phyloP scores from a whole-genome alignment of 805 yeast genomes.

The Cyberlindnera lachancei region DNA sequence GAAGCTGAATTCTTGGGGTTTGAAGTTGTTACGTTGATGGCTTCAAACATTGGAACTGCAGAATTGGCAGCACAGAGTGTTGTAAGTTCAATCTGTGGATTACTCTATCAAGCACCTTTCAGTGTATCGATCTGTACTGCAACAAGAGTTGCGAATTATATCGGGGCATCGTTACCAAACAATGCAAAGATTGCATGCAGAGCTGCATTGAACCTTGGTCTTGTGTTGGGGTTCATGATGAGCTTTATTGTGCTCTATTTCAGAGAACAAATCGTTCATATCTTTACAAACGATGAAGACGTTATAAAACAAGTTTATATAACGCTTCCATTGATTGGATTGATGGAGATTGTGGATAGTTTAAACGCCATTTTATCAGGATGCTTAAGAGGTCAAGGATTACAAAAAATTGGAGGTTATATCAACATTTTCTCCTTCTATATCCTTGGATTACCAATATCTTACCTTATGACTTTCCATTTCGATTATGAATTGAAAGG shows the following conservation, averaged over 20 bases:
- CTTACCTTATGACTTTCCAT: constrained; percentile 47
- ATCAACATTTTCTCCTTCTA: constrained; percentile 67
- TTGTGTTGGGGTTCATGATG: constrained; percentile 41
- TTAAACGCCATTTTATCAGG: constrained; percentile 74
- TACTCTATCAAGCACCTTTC: constrained; percentile 65
- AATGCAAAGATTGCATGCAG: constrained; percentile 39
- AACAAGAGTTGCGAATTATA: constrained; percentile 64
- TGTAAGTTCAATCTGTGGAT: constrained; percentile 54
- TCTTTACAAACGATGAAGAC: constrained; percentile 55
- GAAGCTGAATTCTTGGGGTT: constrained; percentile 73
- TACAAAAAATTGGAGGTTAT: constrained; percentile 70
- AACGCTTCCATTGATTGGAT: constrained; percentile 56
- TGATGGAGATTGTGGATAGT: constrained; percentile 65
- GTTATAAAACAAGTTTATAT: constrained; percentile 46
- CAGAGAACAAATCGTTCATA: constrained; percentile 40
- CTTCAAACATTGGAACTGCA: constrained; percentile 62
- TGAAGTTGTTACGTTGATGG: constrained; percentile 61
- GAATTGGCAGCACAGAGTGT: constrained; percentile 71
- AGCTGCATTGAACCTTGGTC: constrained; percentile 37
- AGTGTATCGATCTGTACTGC: constrained; percentile 64
- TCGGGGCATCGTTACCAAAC: constrained; percentile 48
- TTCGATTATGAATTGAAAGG: constrained; percentile 47
- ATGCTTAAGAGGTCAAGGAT: constrained; percentile 77
- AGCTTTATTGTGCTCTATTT: constrained; percentile 42
- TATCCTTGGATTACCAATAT: constrained; percentile 63